phyloP scores from a whole-genome alignment of 1,284 basidiomycete genomes.

The Jaminaea rosea region DNA sequence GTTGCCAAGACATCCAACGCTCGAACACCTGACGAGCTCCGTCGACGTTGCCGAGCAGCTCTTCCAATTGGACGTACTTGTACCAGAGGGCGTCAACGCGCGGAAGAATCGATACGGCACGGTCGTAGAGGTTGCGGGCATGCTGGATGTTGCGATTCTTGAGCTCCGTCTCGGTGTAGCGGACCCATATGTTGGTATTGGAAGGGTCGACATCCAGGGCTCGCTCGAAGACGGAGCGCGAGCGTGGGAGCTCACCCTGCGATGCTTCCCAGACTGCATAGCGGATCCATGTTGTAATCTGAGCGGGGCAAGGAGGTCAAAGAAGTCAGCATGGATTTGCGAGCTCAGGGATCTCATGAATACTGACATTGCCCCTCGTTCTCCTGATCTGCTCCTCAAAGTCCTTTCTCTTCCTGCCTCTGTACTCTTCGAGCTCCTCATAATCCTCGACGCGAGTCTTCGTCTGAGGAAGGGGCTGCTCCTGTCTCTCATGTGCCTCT shows the following conservation, averaged over 20 bases:
- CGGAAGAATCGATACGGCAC: constrained; percentile 88
- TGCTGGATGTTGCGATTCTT: constrained; percentile 95
- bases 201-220: constrained; percentile 90
- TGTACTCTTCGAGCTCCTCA: constrained; percentile 92
- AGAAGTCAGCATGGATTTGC: background rate
- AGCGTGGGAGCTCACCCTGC: constrained; percentile 64
- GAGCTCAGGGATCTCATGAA: constrained; percentile 9
- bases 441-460: constrained; percentile 68
- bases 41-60: constrained; percentile 86
- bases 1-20: constrained; percentile 99
- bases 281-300: constrained; percentile 53
- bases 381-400: constrained; percentile 91
- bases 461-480: constrained; percentile 62
- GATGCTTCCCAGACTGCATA: constrained; percentile 72
- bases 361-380: constrained; percentile 73
- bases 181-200: constrained; percentile 81
- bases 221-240: constrained; percentile 89
- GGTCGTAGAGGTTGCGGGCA: constrained; percentile 89
- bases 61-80: constrained; percentile 97
- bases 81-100: constrained; percentile 83
- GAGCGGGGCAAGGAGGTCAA: constrained; percentile 1
- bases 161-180: constrained; percentile 96
- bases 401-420: constrained; percentile 86
- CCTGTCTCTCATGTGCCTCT: constrained; percentile 95
- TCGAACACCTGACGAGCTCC: constrained; percentile 96